Conservation (phyloP, 495 filamentous ascomycete species). For the Hyaloscypha hepaticicola region DNA sequence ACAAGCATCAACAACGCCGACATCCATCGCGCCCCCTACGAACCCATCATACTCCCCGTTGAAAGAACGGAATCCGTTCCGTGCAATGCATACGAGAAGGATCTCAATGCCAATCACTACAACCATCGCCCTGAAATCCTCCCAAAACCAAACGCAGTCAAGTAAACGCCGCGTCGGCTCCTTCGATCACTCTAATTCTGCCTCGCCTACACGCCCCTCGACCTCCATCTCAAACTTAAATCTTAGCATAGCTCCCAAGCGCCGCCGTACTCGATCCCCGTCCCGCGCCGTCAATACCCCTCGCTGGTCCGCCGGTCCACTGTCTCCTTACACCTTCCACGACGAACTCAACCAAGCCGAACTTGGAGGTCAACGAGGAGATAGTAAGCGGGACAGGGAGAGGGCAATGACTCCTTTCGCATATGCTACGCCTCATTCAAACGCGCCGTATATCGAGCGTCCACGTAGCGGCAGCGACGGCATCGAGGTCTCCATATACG, state of each 20-base stretch:
- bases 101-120: constrained; percentile 47
- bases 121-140: constrained; percentile 17
- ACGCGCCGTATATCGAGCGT: constrained; percentile 37
- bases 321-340: constrained; percentile 36
- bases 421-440: constrained; percentile 56
- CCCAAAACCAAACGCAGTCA: neutral
- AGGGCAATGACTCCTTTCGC: constrained; percentile 47
- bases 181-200: constrained; percentile 26
- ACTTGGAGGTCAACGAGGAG: neutral
- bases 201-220: constrained; percentile 17
- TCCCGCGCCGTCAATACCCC: constrained; percentile 47
- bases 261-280: constrained; percentile 37
- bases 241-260: constrained; percentile 14
- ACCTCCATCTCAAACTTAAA: neutral
- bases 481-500: constrained; percentile 28
- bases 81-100: constrained; percentile 43
- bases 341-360: constrained; percentile 26
- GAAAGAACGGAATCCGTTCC: constrained; percentile 42
- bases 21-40: constrained; percentile 36
- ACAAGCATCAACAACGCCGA: constrained; percentile 30
- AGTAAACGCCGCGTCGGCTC: constrained; percentile 31
- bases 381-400: constrained; percentile 16
- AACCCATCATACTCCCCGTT: constrained; percentile 32
- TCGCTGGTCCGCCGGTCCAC: constrained; percentile 42
- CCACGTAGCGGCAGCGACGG: constrained; percentile 8